phyloP scores from a whole-genome alignment of 306 rosid species.

The Fagus crenata region DNA sequence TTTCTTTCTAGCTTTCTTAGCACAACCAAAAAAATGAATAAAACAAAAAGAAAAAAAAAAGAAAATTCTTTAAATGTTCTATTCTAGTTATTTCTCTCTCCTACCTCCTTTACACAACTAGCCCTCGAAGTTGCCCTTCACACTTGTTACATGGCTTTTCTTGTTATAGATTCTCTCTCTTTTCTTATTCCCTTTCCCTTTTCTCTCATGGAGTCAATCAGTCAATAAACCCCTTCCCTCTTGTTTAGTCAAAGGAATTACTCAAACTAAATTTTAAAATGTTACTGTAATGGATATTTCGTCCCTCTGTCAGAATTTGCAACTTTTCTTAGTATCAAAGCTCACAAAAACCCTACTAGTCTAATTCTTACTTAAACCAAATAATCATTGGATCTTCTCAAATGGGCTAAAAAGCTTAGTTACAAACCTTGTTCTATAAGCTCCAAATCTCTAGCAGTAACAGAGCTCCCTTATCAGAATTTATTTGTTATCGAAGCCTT shows the following conservation, averaged over 20 bases:
- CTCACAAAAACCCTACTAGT: neutral
- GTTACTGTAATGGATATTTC: too few relatives aligned
- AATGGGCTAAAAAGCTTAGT: neutral
- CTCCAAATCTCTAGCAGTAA: neutral
- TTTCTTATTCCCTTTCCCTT: neutral
- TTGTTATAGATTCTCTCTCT: neutral
- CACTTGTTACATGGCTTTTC: neutral
- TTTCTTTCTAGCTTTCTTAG: too few relatives aligned
- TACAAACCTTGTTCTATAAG: neutral
- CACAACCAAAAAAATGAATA: too few relatives aligned
- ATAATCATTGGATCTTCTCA: neutral
- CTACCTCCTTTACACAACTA: too few relatives aligned
- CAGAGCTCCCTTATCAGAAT: too few relatives aligned
- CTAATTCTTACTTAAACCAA: neutral
- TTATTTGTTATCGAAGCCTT: too few relatives aligned
- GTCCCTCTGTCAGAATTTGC: too few relatives aligned
- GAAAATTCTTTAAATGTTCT: too few relatives aligned
- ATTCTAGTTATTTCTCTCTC: too few relatives aligned
- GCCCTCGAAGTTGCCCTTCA: too few relatives aligned
- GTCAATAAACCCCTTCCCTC: neutral
- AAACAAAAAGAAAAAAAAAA: too few relatives aligned
- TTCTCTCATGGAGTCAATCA: neutral
- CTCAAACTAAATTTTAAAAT: neutral
- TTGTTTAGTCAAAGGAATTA: neutral
- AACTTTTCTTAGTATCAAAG: too few relatives aligned